A percentile compares a stretch with the other conserved stretches of the same genome.
Evolutionary conservation across 768 basidiomycete genomes (phyloP).

Genomic region (Leccinum sublutescens): DNA sequence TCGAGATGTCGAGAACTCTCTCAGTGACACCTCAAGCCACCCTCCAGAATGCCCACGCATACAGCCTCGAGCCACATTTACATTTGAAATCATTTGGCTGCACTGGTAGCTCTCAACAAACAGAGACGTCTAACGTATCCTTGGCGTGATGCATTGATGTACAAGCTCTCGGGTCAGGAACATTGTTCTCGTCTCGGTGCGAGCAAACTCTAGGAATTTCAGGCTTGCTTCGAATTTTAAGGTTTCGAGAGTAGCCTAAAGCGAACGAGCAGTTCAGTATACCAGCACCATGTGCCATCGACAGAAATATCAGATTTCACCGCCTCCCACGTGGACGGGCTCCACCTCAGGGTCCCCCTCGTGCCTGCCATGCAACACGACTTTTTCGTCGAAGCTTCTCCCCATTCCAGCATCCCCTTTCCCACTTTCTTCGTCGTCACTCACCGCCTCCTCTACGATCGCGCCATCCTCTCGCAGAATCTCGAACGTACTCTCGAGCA

Average conservation of each 20-base stretch:
- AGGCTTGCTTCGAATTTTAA: background rate
- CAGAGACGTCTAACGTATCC: background rate
- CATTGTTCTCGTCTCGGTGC: background rate
- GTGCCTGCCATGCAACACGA: constrained; percentile 24
- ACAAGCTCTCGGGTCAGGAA: background rate
- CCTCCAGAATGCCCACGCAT: background rate
- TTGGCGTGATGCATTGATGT: background rate
- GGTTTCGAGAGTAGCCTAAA: background rate
- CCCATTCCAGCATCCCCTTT: constrained; percentile 15
- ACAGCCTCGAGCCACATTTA: background rate
- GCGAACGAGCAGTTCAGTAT: background rate
- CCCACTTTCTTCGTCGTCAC: constrained; percentile 39
- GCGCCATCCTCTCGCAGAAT: constrained; percentile 62
- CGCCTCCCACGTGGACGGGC: constrained; percentile 17
- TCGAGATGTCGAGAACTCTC: background rate
- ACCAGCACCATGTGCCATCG: background rate
- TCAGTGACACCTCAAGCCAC: background rate
- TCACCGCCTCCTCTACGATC: constrained; percentile 60
- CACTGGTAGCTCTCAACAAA: too few relatives aligned
- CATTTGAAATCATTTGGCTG: background rate
- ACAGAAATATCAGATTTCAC: constrained; percentile 4
- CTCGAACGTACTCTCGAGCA: constrained; percentile 58
- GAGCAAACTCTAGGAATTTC: background rate
- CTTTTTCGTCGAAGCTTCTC: constrained; percentile 45
- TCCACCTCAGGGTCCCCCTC: constrained; percentile 7